Percentiles rank a stretch among this genome's conserved stretches.
phyloP scores from a whole-genome alignment of 2,329 filamentous ascomycete species.

The Ascochyta fabae region DNA sequence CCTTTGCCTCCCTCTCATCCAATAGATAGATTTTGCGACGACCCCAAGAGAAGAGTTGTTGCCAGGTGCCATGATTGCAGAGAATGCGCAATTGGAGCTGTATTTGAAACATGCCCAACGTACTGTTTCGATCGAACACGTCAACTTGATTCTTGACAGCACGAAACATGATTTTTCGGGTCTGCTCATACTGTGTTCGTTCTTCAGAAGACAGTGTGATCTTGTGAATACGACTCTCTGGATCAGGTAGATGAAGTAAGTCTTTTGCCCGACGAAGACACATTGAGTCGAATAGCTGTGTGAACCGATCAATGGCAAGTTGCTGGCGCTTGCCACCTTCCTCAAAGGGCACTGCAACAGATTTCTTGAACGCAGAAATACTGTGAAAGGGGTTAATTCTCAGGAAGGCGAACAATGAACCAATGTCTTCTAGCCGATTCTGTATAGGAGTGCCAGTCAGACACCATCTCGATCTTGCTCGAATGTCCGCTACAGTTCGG shows the following conservation, averaged over 20 bases:
- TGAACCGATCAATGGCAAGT: conserved; percentile 33
- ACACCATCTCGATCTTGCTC: conserved; percentile 55
- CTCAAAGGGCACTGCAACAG: conserved; percentile 52
- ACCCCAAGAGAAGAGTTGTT: conserved; percentile 55
- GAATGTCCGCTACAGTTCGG: conserved; percentile 51
- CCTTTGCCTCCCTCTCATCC: conserved; percentile 48
- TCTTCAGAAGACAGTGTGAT: conserved; percentile 46
- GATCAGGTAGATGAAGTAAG: conserved; percentile 48
- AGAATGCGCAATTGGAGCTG: conserved; percentile 57
- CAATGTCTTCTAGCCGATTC: conserved; percentile 61
- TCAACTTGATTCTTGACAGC: conserved; percentile 49
- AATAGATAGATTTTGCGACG: conserved; percentile 39
- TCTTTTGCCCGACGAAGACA: conserved; percentile 54
- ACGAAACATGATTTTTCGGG: conserved; percentile 46
- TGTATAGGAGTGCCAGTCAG: conserved; percentile 56
- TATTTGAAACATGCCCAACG: conserved; percentile 56
- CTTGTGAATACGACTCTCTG: conserved; percentile 24
- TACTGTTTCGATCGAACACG: conserved; percentile 44
- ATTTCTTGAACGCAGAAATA: conserved; percentile 52
- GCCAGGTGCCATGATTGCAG: conserved; percentile 60
- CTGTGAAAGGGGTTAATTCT: conserved; percentile 52
- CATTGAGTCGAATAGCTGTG: conserved; percentile 44
- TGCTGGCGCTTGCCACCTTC: conserved; percentile 31
- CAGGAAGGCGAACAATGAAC: conserved; percentile 59
- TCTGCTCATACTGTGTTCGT: conserved; percentile 41